Evolutionary conservation across 495 filamentous ascomycete genomes (phyloP), one percentile per base, ranked within the genome.

Genomic region (Cercophora samala): DNA sequence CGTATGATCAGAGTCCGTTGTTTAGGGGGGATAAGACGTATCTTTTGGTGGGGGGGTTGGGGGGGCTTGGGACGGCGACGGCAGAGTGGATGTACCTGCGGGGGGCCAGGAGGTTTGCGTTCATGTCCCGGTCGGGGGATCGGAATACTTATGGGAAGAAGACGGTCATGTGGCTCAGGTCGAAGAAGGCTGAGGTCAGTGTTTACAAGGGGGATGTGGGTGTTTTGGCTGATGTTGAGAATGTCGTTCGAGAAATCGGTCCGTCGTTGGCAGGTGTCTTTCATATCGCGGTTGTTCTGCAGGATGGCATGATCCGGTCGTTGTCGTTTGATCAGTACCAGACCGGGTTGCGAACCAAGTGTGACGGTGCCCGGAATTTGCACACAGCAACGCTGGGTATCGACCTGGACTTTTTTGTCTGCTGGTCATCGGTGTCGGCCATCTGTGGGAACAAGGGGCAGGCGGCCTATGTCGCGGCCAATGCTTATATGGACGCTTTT

Each of bases 321-420:
- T 54, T 54, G 52, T 21, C 15, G 5, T 18, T 18, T 54, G 52
- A 21, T 18, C 52, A 18, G 52, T 54, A 18, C 5, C 52, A 54
- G 2, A 18, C 52, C 52, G 19, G 15, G 52, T 4, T 21, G 52
- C 19, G 1, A 5, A 54, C 83, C 5, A 84, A 84, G 69, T 76
- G 83, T 15, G 23, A 72, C 9, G 81, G 80, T 4, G 64, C 76
- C 6, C 68, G 72, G 70, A 77, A 85, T 65, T 62, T 87, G 13
- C 84, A 87, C 64, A 59, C 81, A 18, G 29, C 59, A 4, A 75
- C 86, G 18, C 25, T 21, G 32, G 65, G 69, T 23, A 62, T 55
- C 29, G 32, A 29, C 4, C 75, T 88, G 0, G 85, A 86, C 65
- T 88, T 88, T 74, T 87, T 88, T 71, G 69, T 87, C 46, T 75